These are phyloP conservation scores for Iberis amara DNA, from an alignment of 441 rosid species.

Conservation along the genomic window DNA sequence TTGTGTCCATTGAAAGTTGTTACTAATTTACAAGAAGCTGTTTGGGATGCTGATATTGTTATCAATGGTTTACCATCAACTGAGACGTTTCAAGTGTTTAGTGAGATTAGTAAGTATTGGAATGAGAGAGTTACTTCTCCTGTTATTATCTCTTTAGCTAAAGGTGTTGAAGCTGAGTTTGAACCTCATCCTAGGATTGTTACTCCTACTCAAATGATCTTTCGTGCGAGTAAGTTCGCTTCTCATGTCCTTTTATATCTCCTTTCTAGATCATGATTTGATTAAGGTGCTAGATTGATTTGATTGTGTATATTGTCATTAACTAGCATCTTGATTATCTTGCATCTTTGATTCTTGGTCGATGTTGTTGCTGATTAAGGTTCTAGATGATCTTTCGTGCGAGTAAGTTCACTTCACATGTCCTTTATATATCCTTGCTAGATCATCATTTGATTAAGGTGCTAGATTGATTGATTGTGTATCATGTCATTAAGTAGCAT, in stretches of 20 bases:
- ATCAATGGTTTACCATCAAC: constrained; percentile 95
- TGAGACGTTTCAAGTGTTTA: constrained; percentile 75
- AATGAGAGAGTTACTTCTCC: constrained; percentile 78
- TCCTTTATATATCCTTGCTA: too few species aligned
- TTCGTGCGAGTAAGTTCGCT: constrained; percentile 63
- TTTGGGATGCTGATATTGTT: constrained; percentile 98
- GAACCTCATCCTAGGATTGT: constrained; percentile 70
- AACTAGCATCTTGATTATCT: not conserved
- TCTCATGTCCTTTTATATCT: constrained; percentile 14
- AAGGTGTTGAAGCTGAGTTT: constrained; percentile 90
- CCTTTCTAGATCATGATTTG: not conserved
- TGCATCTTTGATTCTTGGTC: not conserved
- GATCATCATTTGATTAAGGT: too few species aligned
- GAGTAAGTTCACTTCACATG: too few species aligned
- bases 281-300: not conserved
- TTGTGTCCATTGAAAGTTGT: constrained; percentile 93
- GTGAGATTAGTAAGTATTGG: constrained; percentile 82
- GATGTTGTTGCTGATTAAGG: not conserved
- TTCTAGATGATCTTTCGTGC: too few species aligned
- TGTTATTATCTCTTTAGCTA: constrained; percentile 76
- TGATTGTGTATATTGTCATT: not conserved
- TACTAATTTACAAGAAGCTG: constrained; percentile 94
- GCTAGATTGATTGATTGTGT: too few species aligned
- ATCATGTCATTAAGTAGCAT: not conserved
- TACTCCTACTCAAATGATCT: constrained; percentile 93